These are phyloP conservation scores for Coemansia sp. DNA, from an alignment of 192 early-diverging fungal species.

Conservation along the genomic window DNA sequence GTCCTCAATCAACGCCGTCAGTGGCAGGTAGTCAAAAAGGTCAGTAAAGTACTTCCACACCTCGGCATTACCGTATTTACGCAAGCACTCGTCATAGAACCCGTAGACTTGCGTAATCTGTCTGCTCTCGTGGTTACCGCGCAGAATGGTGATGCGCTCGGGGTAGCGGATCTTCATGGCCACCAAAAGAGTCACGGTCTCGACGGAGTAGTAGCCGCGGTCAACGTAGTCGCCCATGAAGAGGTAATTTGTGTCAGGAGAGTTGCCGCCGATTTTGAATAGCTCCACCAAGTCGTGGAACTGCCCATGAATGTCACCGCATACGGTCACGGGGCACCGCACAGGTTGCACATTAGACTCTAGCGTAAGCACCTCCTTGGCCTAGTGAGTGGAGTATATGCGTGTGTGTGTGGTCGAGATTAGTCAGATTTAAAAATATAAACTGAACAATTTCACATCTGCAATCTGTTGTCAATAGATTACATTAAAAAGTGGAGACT, in stretches of 20 bases:
- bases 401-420: background rate
- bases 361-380: slow-evolving; percentile 92
- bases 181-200: slow-evolving; percentile 94
- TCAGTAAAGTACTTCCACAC: slow-evolving; percentile 99
- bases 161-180: slow-evolving; percentile 93
- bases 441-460: background rate
- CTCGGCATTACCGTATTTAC: slow-evolving; percentile 97
- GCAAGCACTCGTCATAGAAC: slow-evolving; percentile 98
- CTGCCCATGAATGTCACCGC: slow-evolving; percentile 99
- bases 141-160: slow-evolving; percentile 91
- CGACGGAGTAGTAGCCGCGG: slow-evolving; percentile 97
- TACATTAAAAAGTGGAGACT: slow-evolving; percentile 1
- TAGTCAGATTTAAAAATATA: slow-evolving; percentile 11
- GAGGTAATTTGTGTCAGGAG: slow-evolving; percentile 96
- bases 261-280: slow-evolving; percentile 94
- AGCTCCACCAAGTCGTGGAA: slow-evolving; percentile 98
- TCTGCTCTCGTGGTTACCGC: slow-evolving; percentile 98
- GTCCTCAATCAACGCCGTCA: slow-evolving; percentile 96
- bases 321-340: slow-evolving; percentile 97
- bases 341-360: slow-evolving; percentile 99
- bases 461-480: slow-evolving; percentile 11
- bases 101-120: slow-evolving; percentile 99
- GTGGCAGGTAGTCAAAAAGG: slow-evolving; percentile 95
- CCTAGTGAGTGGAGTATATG: slow-evolving; percentile 56
- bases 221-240: slow-evolving; percentile 99